Conservation (phyloP, 106 monocot species). For the Acanthochlamys bracteata region DNA sequence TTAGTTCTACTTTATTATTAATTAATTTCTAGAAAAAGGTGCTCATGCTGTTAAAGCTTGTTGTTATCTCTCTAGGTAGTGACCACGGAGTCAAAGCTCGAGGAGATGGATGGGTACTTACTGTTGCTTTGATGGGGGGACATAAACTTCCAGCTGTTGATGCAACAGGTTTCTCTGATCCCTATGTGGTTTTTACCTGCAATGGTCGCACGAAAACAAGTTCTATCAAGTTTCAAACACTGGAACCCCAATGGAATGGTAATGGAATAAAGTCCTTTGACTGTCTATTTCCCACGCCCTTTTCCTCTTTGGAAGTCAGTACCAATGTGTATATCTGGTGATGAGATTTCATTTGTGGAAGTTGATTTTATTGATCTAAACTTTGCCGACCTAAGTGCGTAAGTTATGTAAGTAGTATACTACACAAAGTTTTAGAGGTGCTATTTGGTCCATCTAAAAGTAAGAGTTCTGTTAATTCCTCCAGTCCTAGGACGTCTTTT, state of each 20-base stretch:
- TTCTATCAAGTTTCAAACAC: conserved; percentile 76
- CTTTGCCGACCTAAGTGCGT: too few species aligned
- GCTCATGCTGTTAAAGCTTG: background rate
- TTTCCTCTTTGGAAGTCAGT: background rate
- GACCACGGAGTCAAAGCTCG: conserved; percentile 91
- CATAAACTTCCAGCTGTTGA: conserved; percentile 33
- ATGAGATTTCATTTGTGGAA: too few species aligned
- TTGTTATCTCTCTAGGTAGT: conserved; percentile 28
- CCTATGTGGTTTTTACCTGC: conserved; percentile 77
- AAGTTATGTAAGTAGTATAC: too few species aligned
- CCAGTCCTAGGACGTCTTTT: too few species aligned
- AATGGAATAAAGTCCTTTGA: background rate
- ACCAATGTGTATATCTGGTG: too few species aligned
- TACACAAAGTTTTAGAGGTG: too few species aligned
- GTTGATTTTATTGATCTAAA: too few species aligned
- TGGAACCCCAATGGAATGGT: conserved; percentile 84
- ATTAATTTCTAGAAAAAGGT: too few species aligned
- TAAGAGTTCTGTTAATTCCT: too few species aligned
- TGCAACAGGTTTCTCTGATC: conserved; percentile 52
- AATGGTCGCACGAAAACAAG: conserved; percentile 72
- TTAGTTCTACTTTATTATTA: too few species aligned
- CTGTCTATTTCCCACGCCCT: background rate
- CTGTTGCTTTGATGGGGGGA: conserved; percentile 86
- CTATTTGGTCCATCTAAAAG: too few species aligned
- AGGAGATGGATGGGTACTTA: conserved; percentile 87